Evolutionary conservation across 2,329 filamentous ascomycete species (phyloP).

Genomic region (Epichloe sylvatica): DNA sequence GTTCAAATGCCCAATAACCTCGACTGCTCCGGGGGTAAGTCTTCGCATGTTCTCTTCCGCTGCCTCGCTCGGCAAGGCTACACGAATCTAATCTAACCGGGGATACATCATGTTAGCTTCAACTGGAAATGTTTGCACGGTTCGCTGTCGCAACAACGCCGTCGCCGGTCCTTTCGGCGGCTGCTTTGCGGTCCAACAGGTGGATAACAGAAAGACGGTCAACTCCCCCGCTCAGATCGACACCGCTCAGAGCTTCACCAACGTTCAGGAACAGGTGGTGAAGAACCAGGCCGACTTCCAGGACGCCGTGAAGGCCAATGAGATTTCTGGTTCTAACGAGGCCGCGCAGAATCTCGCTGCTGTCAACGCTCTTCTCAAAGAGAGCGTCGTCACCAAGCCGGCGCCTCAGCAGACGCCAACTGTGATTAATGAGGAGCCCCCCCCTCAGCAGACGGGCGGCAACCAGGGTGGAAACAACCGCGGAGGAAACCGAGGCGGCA

Average conservation of each 20-base stretch:
- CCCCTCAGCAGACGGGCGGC: background rate
- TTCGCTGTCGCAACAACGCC: conserved; percentile 45
- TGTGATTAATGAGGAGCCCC: conserved; percentile 4
- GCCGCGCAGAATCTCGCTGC: conserved; percentile 20
- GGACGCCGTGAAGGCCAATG: conserved; percentile 26
- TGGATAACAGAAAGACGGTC: conserved; percentile 25
- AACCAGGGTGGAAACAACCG: conserved; percentile 7
- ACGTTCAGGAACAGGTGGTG: conserved; percentile 33
- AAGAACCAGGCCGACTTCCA: conserved; percentile 37
- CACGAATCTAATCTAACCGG: too few relatives aligned
- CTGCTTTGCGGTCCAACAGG: conserved; percentile 44
- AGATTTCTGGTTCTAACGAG: conserved; percentile 22
- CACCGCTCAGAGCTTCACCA: conserved; percentile 31
- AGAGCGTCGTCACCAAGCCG: conserved; percentile 14
- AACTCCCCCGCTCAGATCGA: conserved; percentile 32
- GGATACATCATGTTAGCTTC: conserved; percentile 23
- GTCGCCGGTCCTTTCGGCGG: conserved; percentile 43
- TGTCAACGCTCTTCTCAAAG: conserved; percentile 24
- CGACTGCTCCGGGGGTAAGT: conserved; percentile 35
- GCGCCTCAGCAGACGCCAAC: conserved; percentile 22
- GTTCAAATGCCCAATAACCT: conserved; percentile 37
- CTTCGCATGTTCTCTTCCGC: too few relatives aligned
- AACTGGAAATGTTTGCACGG: conserved; percentile 44
- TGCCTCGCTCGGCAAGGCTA: too few relatives aligned
- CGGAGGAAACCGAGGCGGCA: background rate